Percentiles rank a stretch among this genome's conserved stretches.
Conservation (phyloP, 805 yeast genomes). For the Metschnikowia vanudenii region DNA sequence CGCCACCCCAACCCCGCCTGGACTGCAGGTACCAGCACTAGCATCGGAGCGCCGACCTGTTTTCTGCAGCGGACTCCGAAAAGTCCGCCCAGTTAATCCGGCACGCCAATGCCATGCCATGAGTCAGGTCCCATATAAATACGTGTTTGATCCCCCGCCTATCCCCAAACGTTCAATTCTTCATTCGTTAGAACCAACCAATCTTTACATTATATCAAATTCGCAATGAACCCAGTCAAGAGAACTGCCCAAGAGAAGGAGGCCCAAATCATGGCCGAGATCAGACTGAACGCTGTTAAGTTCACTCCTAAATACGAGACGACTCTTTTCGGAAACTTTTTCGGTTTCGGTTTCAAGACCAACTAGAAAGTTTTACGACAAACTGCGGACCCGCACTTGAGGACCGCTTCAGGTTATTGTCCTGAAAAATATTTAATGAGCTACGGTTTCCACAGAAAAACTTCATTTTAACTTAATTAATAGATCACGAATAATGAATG, state of each 20-base stretch:
- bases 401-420: too few species aligned
- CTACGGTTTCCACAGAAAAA: not conserved
- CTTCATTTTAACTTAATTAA: slow-evolving; percentile 1
- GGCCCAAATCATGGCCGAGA: slow-evolving; percentile 45
- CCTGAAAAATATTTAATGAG: too few species aligned
- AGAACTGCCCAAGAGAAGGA: slow-evolving; percentile 42
- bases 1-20: not conserved
- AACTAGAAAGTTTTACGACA: too few species aligned
- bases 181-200: not conserved
- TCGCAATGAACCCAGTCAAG: slow-evolving; percentile 14
- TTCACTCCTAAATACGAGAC: slow-evolving; percentile 43
- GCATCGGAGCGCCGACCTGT: not conserved
- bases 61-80: not conserved
- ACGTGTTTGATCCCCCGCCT: slow-evolving; percentile 1
- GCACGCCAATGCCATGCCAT: slow-evolving; percentile 5
- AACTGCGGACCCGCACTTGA: too few species aligned
- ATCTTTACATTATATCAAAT: not conserved
- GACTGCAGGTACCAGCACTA: not conserved
- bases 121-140: slow-evolving; percentile 1
- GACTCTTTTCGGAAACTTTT: slow-evolving; percentile 41
- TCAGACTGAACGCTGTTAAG: slow-evolving; percentile 32
- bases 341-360: slow-evolving; percentile 26
- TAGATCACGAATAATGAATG: slow-evolving; percentile 9
- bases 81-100: slow-evolving; percentile 6
- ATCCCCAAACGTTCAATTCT: too few species aligned